A percentile compares a stretch with the other conserved stretches of the same genome.
Evolutionary conservation across 148 eudicot genomes (phyloP).

Genomic region (Diospyros lotus): DNA sequence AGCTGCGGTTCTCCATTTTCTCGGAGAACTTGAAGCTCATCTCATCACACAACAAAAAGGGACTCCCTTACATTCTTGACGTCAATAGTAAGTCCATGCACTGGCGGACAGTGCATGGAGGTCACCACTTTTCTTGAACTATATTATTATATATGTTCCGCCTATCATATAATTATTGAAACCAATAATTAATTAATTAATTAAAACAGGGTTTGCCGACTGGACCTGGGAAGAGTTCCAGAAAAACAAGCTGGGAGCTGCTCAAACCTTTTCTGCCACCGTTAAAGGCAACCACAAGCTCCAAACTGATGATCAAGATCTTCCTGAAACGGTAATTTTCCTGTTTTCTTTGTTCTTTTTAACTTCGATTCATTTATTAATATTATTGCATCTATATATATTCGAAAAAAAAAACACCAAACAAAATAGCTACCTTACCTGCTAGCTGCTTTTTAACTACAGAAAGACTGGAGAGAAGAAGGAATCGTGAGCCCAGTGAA

Average conservation of each 20-base stretch:
- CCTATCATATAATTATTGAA: too few relatives aligned
- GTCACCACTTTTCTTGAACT: too few relatives aligned
- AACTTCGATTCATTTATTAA: neutral
- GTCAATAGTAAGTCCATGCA: constrained; percentile 51
- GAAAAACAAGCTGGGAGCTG: constrained; percentile 72
- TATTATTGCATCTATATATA: neutral
- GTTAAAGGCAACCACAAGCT: constrained; percentile 76
- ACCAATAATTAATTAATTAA: too few relatives aligned
- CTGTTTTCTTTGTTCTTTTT: neutral
- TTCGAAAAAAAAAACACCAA: neutral
- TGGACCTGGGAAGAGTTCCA: constrained; percentile 93
- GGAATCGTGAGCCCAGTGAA: constrained; percentile 97
- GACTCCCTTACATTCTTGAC: constrained; percentile 66
- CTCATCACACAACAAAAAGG: constrained; percentile 55
- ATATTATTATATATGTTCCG: too few relatives aligned
- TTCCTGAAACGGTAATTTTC: constrained; percentile 60
- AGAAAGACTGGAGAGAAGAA: constrained; percentile 92
- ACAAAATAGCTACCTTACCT: neutral
- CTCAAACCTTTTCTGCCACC: constrained; percentile 96
- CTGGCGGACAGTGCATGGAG: too few relatives aligned
- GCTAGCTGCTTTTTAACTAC: constrained; percentile 18
- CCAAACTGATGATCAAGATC: constrained; percentile 31
- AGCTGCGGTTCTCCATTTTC: constrained; percentile 57
- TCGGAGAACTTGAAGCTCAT: constrained; percentile 70
- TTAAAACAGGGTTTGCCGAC: constrained; percentile 70